Percentiles rank a stretch among this genome's conserved stretches.
Conservation (phyloP, 1,139 yeast genomes). For the Pichia norvegensis region DNA sequence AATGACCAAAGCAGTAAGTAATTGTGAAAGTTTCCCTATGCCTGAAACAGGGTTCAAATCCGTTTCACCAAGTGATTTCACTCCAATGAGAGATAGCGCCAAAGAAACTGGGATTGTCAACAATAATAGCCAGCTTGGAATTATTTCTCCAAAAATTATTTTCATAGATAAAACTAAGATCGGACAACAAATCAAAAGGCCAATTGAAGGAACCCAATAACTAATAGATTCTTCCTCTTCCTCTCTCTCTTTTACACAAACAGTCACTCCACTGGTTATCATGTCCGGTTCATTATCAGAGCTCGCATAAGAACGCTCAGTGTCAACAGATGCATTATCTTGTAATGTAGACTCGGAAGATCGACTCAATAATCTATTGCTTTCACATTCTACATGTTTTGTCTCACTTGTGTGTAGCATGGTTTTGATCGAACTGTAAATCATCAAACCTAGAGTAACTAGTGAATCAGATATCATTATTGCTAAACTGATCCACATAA, state of each 20-base stretch:
- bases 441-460: constrained; percentile 67
- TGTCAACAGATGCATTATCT: not conserved
- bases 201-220: constrained; percentile 35
- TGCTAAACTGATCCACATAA: constrained; percentile 85
- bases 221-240: constrained; percentile 16
- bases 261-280: constrained; percentile 8
- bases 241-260: constrained; percentile 22
- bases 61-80: constrained; percentile 91
- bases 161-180: constrained; percentile 60
- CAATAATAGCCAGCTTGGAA: constrained; percentile 64
- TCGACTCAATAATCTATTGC: not conserved
- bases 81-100: constrained; percentile 75
- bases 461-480: constrained; percentile 92
- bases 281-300: constrained; percentile 8
- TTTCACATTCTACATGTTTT: not conserved
- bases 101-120: constrained; percentile 70
- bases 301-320: constrained; percentile 9
- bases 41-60: constrained; percentile 96
- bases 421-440: constrained; percentile 34
- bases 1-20: constrained; percentile 75
- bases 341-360: not conserved
- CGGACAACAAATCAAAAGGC: constrained; percentile 57
- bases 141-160: constrained; percentile 57
- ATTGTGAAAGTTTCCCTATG: constrained; percentile 87
- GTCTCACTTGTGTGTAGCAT: not conserved